These are phyloP conservation scores for Vachellia collinsii DNA, from an alignment of 306 rosid species.

Conservation along the genomic window DNA sequence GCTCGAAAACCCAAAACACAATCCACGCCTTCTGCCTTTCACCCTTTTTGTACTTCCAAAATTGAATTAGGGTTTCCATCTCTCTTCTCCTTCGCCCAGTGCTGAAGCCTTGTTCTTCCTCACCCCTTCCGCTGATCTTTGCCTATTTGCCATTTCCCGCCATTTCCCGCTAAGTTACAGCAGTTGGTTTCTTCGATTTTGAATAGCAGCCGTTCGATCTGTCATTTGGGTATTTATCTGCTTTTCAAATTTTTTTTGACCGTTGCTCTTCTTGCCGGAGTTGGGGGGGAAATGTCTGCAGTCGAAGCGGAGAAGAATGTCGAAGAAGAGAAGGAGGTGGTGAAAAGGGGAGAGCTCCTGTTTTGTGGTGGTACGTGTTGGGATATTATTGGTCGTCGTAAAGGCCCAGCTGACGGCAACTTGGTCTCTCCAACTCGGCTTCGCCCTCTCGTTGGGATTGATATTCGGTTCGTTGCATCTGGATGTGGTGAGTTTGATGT, in stretches of 20 bases:
- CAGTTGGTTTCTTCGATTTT: constrained; percentile 38
- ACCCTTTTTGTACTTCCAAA: constrained; percentile 32
- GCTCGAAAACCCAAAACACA: constrained; percentile 57
- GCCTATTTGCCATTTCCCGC: constrained; percentile 62
- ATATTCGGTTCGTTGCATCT: constrained; percentile 82
- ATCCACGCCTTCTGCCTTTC: not conserved
- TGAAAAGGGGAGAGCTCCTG: constrained; percentile 77
- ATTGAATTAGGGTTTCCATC: constrained; percentile 83
- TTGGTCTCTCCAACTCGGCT: constrained; percentile 84
- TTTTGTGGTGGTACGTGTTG: constrained; percentile 91
- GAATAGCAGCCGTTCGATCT: constrained; percentile 83
- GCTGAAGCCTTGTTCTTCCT: constrained; percentile 40
- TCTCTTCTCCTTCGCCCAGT: constrained; percentile 40
- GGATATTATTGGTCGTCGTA: constrained; percentile 80
- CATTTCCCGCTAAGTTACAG: constrained; percentile 44
- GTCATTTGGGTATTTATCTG: constrained; percentile 28
- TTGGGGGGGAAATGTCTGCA: constrained; percentile 81
- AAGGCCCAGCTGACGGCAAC: constrained; percentile 74
- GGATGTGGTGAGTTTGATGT: constrained; percentile 67
- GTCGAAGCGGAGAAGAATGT: constrained; percentile 67
- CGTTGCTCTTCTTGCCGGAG: constrained; percentile 52
- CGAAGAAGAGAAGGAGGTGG: constrained; percentile 48
- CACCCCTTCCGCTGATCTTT: constrained; percentile 43
- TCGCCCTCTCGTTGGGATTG: constrained; percentile 76
- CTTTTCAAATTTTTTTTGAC: constrained; percentile 23